Evolutionary conservation across 2,329 filamentous ascomycete genomes (phyloP).

Genomic region (Aciculosporium take): DNA sequence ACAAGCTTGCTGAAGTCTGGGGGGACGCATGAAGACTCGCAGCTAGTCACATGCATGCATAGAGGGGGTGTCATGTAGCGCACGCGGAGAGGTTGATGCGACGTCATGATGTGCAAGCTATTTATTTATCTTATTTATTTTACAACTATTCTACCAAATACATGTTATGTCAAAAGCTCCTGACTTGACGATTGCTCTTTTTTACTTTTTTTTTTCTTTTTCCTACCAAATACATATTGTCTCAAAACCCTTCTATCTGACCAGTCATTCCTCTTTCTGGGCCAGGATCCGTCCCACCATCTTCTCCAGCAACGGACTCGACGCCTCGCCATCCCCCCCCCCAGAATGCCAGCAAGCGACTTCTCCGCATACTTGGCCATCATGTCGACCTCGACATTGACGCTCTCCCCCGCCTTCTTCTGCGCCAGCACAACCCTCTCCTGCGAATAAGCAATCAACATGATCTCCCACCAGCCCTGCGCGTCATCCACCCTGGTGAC

Average conservation of each 20-base stretch:
- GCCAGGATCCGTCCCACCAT: conserved; percentile 64
- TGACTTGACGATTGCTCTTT: too few species aligned
- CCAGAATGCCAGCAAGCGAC: conserved; percentile 61
- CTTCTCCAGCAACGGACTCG: conserved; percentile 49
- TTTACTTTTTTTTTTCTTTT: background rate
- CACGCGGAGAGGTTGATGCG: background rate
- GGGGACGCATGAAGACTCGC: conserved; percentile 27
- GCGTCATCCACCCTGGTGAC: conserved; percentile 73
- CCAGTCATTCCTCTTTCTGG: conserved; percentile 26
- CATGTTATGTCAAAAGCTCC: too few species aligned
- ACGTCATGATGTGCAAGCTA: background rate
- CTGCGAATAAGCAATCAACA: conserved; percentile 95
- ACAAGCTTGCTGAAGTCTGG: conserved; percentile 62
- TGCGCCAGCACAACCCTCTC: conserved; percentile 71
- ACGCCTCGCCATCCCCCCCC: conserved; percentile 35
- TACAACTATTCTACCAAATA: too few species aligned
- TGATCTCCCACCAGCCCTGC: conserved; percentile 81
- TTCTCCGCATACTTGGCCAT: conserved; percentile 79
- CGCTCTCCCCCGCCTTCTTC: conserved; percentile 66
- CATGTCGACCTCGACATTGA: conserved; percentile 91
- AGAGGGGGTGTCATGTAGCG: too few species aligned
- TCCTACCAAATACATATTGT: background rate
- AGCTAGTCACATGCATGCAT: background rate
- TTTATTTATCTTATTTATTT: too few species aligned
- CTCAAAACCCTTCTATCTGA: background rate